Evolutionary conservation across 2,329 filamentous ascomycete genomes (phyloP).

Genomic region (Neospermospora avenae): DNA sequence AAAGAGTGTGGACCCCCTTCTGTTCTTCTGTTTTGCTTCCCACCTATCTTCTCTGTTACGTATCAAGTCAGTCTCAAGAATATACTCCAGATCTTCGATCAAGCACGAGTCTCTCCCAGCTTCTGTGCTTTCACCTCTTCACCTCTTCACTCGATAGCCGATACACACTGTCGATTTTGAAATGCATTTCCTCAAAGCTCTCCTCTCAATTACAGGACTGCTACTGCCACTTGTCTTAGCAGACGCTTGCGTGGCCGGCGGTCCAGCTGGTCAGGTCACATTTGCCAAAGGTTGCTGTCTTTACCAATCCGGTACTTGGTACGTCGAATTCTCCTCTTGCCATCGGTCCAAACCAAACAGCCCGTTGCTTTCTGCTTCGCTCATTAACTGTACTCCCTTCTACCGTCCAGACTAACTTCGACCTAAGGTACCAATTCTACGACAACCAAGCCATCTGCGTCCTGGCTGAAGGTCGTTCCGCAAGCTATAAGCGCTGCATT

Average conservation of each 20-base stretch:
- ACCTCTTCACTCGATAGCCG: not conserved
- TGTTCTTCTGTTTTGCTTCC: not conserved
- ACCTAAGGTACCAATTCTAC: conserved; percentile 25
- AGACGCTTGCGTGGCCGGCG: conserved; percentile 25
- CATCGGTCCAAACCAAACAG: no score
- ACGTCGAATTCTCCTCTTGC: not conserved
- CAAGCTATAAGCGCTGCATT: conserved; percentile 17
- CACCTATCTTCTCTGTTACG: not conserved
- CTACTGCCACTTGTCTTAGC: conserved; percentile 15
- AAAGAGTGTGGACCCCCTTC: not conserved
- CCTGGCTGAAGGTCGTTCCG: not conserved
- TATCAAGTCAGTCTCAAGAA: not conserved
- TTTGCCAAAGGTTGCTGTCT: conserved; percentile 22
- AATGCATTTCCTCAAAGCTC: conserved; percentile 15
- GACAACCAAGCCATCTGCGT: conserved; percentile 23
- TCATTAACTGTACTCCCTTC: not conserved
- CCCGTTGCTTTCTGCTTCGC: no score
- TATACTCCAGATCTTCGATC: not conserved
- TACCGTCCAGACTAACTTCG: not conserved
- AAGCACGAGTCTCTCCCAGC: not conserved
- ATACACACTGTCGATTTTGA: not conserved
- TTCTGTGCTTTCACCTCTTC: not conserved
- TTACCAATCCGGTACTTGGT: conserved; percentile 21
- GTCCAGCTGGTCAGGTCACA: conserved; percentile 21
- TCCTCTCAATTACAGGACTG: conserved; percentile 10